These are phyloP conservation scores for Erigeron canadensis DNA, from an alignment of 129 eudicot species.

Conservation along the genomic window DNA sequence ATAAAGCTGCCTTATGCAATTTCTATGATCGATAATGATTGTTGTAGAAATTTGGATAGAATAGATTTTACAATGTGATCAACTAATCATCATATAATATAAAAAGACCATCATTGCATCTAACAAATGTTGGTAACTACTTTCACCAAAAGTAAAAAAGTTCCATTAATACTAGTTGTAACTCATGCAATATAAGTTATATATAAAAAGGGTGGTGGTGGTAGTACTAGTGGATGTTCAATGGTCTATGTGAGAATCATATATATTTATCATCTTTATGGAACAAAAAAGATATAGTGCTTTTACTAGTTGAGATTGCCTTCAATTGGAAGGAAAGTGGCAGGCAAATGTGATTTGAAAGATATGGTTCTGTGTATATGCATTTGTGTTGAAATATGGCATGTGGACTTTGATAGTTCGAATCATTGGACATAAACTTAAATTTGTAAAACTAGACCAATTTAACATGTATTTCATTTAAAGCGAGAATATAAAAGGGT, in stretches of 20 bases:
- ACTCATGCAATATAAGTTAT: background rate
- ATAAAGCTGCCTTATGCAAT: background rate
- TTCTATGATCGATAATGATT: background rate
- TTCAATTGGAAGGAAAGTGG: conserved; percentile 3
- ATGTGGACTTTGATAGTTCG: background rate
- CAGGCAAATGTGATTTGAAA: conserved; percentile 8
- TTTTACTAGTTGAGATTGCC: conserved; percentile 2
- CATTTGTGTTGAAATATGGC: background rate
- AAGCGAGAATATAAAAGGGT: background rate
- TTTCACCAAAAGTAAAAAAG: background rate
- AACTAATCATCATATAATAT: conserved; percentile 2
- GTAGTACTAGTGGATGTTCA: background rate
- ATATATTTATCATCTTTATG: background rate
- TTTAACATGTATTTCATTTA: background rate
- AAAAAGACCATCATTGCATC: conserved; percentile 4
- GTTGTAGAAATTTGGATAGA: background rate
- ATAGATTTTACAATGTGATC: conserved; percentile 7
- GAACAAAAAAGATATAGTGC: conserved; percentile 8
- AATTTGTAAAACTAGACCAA: background rate
- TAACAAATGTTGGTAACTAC: background rate
- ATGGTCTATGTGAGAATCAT: conserved; percentile 4
- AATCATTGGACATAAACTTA: conserved; percentile 1
- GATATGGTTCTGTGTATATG: conserved; percentile 5
- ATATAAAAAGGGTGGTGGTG: background rate
- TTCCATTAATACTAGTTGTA: background rate